Percentiles rank a stretch among this genome's conserved stretches.
Evolutionary conservation across 2,329 filamentous ascomycete genomes (phyloP).

Genomic region (Colletotrichum graminicola): DNA sequence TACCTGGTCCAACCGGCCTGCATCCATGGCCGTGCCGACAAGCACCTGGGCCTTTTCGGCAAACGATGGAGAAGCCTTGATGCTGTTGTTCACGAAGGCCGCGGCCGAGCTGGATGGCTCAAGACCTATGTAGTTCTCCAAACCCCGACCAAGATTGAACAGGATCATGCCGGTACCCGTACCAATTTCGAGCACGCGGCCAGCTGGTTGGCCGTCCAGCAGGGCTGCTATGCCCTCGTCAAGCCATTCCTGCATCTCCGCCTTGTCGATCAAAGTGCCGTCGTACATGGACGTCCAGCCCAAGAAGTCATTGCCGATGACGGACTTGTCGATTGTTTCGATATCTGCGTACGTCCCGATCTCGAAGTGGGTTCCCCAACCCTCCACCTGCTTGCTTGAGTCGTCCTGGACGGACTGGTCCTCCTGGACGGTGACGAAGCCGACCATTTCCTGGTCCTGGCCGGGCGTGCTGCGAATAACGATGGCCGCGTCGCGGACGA

Average conservation of each 20-base stretch:
- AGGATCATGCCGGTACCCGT: slow-evolving; percentile 50
- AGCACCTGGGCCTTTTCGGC: slow-evolving; percentile 39
- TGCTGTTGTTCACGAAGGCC: slow-evolving; percentile 42
- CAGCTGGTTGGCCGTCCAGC: not conserved
- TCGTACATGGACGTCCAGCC: slow-evolving; percentile 52
- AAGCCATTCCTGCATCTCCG: slow-evolving; percentile 51
- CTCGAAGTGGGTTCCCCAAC: slow-evolving; percentile 44
- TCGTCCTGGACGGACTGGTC: slow-evolving; percentile 21
- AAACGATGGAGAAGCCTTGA: slow-evolving; percentile 34
- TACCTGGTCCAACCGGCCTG: not conserved
- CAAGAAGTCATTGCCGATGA: slow-evolving; percentile 47
- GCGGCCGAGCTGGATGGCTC: slow-evolving; percentile 46
- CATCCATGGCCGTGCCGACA: slow-evolving; percentile 44
- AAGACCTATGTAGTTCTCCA: slow-evolving; percentile 47
- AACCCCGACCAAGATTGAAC: slow-evolving; percentile 45
- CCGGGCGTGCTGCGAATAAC: slow-evolving; percentile 29
- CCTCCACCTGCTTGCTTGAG: slow-evolving; percentile 37
- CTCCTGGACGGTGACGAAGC: slow-evolving; percentile 38
- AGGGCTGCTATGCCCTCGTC: slow-evolving; percentile 47
- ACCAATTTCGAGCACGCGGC: slow-evolving; percentile 48
- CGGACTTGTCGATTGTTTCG: slow-evolving; percentile 25
- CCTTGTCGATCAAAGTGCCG: slow-evolving; percentile 45
- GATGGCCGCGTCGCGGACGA: slow-evolving; percentile 43
- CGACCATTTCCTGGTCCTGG: slow-evolving; percentile 25
- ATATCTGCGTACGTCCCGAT: slow-evolving; percentile 40